Evolutionary conservation across 352 stramenopile species (phyloP), one percentile per base, ranked within the genome.

Genomic region (Globisporangium camurandrum): DNA sequence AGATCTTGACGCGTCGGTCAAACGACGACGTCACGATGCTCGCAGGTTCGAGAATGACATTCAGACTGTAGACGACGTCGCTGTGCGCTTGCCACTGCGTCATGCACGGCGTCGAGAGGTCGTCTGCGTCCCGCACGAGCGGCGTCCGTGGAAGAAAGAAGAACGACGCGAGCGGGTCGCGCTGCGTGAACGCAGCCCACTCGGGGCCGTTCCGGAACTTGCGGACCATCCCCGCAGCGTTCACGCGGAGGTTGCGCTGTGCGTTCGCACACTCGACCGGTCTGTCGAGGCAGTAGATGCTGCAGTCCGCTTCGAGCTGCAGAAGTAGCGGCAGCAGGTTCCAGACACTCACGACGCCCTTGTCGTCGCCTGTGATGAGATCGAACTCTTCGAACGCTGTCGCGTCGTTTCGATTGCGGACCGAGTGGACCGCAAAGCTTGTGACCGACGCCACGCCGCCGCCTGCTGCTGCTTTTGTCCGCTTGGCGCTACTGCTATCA

Each of bases 1-100:
- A 94, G 48, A 94, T 64, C 43, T 86, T 80, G 22, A 93, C 81
- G 37, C 61, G 74, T 4, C 83, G 78, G 47, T 94, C 81, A 45
- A 88, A 88, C 12, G 78, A 88, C 26, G 76, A 82, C 23, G 81
- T 86, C 56, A 94, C 54, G 16, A 94, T 49, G 26, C 71, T 89
- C 54, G 66, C 65, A 30, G 72, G 70, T 48, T 90, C 74, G 23
- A 51, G n/a, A 47, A 88, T 78, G 56, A 86, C 66, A 49, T 92
- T 77, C 23, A 88, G 59, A 20, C 74, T 88, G 51, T 89, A 88
- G 41, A 94, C 66, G 19, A 86, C 67, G 57, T 91, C 81, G 36
- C 60, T 57, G 48, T 94, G 83, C 11, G 75, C 81, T 31, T 69
- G 68, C 83, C 83, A 94, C 42, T 82, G 76, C 44, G 69, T 58